Base-by-base conservation (phyloP, 148 eudicot genomes). In the Heliamphora exappendiculata region DNA sequence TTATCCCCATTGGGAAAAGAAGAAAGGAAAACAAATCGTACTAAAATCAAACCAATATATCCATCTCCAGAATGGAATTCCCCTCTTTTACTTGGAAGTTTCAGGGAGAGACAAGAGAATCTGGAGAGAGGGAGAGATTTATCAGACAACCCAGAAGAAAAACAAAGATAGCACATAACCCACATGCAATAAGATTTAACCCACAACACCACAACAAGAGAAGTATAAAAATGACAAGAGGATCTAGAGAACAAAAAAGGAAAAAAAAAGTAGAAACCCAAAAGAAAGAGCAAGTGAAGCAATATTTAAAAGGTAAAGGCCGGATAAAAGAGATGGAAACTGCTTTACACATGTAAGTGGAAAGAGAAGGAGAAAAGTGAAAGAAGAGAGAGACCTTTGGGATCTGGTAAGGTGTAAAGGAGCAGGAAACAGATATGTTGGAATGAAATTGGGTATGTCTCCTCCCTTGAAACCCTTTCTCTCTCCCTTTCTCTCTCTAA, bases 401-500 rank as follows among this genome's bases (percentile, higher is more conserved):
- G 84, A 84, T 83, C 84, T 80, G 87, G 77, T 79, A 83, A 77
- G 76, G 75, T 63, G 70, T 62, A 82, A 77, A 81, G 86, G 77
- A 84, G 84, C 85, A 86, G 86, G 60, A 79, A 84, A 79, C 83
- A 79, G 79, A 86, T 75, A 53, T 86, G 91, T 81, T 79, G 91
- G 87, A 87, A 80, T 81, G 80, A 83, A 81, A 75, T 84, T 81
- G 86, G 85, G 83, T 89, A 88, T 88, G 89, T 88, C 78, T 78
- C 91, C 91, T 72, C 70, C 71, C 79, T 77, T 79, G 78, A 83
- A 78, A 81, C 58, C 47, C 29, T 34, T 59, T n/a, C 44, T 54
- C 74, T 67, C 66, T 66, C 63, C 64, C 67, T 39, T 65, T 55
- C 75, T 65, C 75, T 78, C 78, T 78, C 79, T 77, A 31, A 54